phyloP scores from a whole-genome alignment of 371 early-diverging fungal species.

The Coemansia sp. region DNA sequence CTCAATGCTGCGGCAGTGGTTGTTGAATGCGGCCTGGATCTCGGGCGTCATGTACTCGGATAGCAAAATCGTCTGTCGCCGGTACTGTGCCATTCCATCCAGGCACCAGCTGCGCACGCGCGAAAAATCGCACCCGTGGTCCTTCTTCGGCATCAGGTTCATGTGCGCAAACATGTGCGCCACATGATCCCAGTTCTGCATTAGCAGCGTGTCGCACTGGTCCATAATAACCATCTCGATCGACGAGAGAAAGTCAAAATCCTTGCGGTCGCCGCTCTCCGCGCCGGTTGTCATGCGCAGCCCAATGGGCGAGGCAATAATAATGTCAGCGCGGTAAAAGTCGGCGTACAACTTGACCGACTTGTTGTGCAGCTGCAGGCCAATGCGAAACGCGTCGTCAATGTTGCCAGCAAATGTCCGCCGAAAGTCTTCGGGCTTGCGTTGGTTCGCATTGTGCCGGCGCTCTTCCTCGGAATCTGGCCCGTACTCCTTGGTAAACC shows the following conservation, averaged over 20 bases:
- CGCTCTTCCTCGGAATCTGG: conserved; percentile 52
- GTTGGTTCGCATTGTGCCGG: conserved; percentile 45
- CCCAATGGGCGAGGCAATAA: conserved; percentile 92
- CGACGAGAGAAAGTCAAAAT: conserved; percentile 91
- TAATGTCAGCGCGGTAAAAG: conserved; percentile 88
- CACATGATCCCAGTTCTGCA: conserved; percentile 99
- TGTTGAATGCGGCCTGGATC: conserved; percentile 79
- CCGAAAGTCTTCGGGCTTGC: conserved; percentile 80
- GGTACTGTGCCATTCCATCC: conserved; percentile 78
- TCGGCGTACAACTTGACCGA: conserved; percentile 82
- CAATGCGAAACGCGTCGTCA: conserved; percentile 95
- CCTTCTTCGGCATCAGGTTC: conserved; percentile 82
- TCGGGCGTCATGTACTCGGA: conserved; percentile 84
- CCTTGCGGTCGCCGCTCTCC: conserved; percentile 72
- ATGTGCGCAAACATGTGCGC: conserved; percentile 75
- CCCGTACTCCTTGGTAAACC: conserved; percentile 77
- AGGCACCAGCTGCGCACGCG: conserved; percentile 84
- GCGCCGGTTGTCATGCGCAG: conserved; percentile 68
- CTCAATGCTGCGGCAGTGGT: conserved; percentile 68
- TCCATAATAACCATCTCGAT: conserved; percentile 90
- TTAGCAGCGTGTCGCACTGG: conserved; percentile 79
- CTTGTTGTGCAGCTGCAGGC: conserved; percentile 79
- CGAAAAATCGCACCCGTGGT: conserved; percentile 93
- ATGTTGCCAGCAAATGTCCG: conserved; percentile 90
- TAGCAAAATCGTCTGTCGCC: conserved; percentile 85